Conservation (phyloP, 2,329 filamentous ascomycete species). For the Ceratocystis variospora region DNA sequence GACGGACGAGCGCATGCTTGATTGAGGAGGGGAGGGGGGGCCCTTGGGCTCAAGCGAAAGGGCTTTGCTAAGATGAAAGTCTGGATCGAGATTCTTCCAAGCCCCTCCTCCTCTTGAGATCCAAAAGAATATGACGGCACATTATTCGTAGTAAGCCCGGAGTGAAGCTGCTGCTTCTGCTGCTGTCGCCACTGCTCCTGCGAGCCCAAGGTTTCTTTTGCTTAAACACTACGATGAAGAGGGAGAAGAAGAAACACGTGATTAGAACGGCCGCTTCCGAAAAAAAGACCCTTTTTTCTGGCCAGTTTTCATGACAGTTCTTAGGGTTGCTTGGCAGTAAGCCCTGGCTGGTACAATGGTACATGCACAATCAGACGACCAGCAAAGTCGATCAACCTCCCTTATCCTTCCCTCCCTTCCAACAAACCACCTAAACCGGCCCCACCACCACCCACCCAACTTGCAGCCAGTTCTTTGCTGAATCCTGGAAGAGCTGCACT, state of each 20-base stretch:
- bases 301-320: no score
- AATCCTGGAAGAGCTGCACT: conserved; percentile 4
- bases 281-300: no score
- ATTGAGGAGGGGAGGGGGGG: background rate
- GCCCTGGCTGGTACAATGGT: no score
- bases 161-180: background rate
- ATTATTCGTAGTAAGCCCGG: background rate
- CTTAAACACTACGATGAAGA: background rate
- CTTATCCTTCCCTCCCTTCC: background rate
- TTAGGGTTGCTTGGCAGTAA: background rate
- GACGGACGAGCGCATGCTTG: conserved; percentile 1
- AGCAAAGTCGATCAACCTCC: background rate
- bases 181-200: no score
- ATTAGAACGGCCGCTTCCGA: background rate
- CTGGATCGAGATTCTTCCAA: background rate
- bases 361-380: background rate
- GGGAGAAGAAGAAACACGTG: background rate
- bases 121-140: background rate
- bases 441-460: background rate
- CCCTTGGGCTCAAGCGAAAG: background rate
- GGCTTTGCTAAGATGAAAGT: conserved; percentile 1
- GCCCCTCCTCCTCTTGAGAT: background rate
- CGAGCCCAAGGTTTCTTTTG: background rate
- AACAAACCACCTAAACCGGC: background rate
- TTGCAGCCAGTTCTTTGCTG: background rate